Evolutionary conservation across 768 basidiomycete genomes (phyloP).

Genomic region (Boletus sp.): DNA sequence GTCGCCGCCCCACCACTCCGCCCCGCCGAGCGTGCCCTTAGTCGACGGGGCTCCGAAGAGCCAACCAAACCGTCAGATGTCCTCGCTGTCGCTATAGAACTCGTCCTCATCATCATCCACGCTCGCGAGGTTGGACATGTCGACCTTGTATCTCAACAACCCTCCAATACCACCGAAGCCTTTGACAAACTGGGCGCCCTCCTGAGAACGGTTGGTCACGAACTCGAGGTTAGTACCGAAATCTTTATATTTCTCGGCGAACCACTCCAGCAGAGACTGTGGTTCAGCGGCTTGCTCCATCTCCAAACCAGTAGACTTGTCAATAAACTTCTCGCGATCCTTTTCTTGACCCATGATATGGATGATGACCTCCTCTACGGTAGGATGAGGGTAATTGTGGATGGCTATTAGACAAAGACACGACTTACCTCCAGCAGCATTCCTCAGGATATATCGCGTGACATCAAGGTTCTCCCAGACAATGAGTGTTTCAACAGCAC

Average conservation of each 20-base stretch:
- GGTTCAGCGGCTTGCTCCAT: conserved; percentile 91
- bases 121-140: conserved; percentile 77
- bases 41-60: conserved; percentile 78
- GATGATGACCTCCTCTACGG: conserved; percentile 76
- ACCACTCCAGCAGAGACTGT: conserved; percentile 92
- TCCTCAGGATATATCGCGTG: conserved; percentile 83
- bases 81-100: conserved; percentile 75
- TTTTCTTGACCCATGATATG: conserved; percentile 85
- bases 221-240: conserved; percentile 97
- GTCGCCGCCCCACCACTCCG: conserved; percentile 33
- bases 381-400: neutral
- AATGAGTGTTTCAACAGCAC: conserved; percentile 94
- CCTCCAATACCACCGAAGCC: conserved; percentile 99
- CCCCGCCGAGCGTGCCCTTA: conserved; percentile 69
- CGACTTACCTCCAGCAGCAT: conserved; percentile 80
- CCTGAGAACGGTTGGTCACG: conserved; percentile 93
- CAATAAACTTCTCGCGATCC: conserved; percentile 91
- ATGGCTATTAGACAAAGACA: neutral
- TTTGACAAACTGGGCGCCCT: conserved; percentile 97
- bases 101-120: conserved; percentile 82
- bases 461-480: conserved; percentile 98
- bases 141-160: conserved; percentile 94
- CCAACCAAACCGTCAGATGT: conserved; percentile 84
- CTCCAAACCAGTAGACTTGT: conserved; percentile 92
- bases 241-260: conserved; percentile 97